Evolutionary conservation across 371 early-diverging fungal species (phyloP).

Genomic region (Dinochytrium kinnereticum): DNA sequence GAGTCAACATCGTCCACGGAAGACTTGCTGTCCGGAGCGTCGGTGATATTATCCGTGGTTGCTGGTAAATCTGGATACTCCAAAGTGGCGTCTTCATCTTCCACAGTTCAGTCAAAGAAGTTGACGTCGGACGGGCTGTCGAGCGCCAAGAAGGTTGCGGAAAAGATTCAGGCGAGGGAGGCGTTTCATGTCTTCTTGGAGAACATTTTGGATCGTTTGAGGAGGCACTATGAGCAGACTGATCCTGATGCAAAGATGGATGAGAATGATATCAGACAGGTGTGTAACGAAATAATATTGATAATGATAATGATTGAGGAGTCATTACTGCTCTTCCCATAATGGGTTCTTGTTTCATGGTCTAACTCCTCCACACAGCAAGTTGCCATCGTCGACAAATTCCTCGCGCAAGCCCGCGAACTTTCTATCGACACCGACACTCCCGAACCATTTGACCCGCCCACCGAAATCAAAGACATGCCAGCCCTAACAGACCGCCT

Average conservation of each 20-base stretch:
- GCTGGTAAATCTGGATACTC: background rate
- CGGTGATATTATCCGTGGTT: background rate
- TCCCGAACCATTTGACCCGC: background rate
- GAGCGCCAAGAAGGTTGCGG: constrained; percentile 14
- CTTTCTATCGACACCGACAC: constrained; percentile 11
- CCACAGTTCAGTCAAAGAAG: no score
- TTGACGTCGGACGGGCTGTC: background rate
- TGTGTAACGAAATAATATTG: background rate
- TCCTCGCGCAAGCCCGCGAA: constrained; percentile 28
- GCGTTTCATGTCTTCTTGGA: constrained; percentile 34
- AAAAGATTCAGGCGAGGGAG: constrained; percentile 30
- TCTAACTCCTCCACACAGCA: constrained; percentile 13
- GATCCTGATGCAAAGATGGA: constrained; percentile 1
- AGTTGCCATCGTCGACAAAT: constrained; percentile 25
- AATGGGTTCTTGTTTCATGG: no score
- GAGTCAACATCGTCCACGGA: background rate
- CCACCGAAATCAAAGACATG: constrained; percentile 8
- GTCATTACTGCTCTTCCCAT: no score
- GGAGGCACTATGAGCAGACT: constrained; percentile 10
- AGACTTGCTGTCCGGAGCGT: background rate
- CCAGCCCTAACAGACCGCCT: constrained; percentile 15
- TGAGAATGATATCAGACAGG: constrained; percentile 11
- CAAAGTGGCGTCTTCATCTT: no score
- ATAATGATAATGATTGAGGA: no score
- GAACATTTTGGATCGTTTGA: constrained; percentile 26